Evolutionary conservation across 306 rosid genomes (phyloP), one percentile per base, ranked within the genome.

Genomic region (Mucuna pruriens): DNA sequence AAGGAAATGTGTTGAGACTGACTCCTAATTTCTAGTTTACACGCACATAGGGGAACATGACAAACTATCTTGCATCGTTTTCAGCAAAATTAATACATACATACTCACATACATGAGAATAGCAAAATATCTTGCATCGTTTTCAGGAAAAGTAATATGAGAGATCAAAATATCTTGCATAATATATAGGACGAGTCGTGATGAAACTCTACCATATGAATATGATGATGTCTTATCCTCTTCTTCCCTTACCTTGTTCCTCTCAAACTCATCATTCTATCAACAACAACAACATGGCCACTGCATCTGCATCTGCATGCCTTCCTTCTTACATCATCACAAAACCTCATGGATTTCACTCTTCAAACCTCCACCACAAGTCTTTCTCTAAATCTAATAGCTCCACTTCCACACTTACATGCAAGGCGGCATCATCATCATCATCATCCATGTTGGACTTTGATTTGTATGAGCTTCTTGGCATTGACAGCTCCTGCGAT

Each of bases 391-490:
- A 64, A 20, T 84, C 77, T 10, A 34, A 70, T 66, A 34, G 15
- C 2, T 69, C 39, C 5, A 33, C n/a, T 4, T 78, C 83, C 48
- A 55, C 61, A 34, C 17, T 82, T 11, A 80, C 85, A 12, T 91
- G 94, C 88, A 88, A 84, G 64, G 91, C 90, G 15, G 26, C 86
- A 5, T 69, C 92, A 2, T 57, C 82, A 13, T 17, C 80, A 54
- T 4, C 87, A 39, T 22, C 75, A 77, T 68, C 54, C 5, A 76
- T 86, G 78, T 75, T 74, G 12, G 91, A 89, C 6, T 91, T 92
- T 44, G 97, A 95, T 78, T 90, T 95, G 61, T 95, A 95, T 65
- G 97, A 95, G 9, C 99, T 93, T 58, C 89, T 95, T 5, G 99
- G 97, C 34, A 84, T 92, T 36, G 93, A 95, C 22, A 91, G 87